Percentiles rank a stretch among this genome's conserved stretches.
phyloP scores from a whole-genome alignment of 495 filamentous ascomycete genomes.

The Tuber brumale region DNA sequence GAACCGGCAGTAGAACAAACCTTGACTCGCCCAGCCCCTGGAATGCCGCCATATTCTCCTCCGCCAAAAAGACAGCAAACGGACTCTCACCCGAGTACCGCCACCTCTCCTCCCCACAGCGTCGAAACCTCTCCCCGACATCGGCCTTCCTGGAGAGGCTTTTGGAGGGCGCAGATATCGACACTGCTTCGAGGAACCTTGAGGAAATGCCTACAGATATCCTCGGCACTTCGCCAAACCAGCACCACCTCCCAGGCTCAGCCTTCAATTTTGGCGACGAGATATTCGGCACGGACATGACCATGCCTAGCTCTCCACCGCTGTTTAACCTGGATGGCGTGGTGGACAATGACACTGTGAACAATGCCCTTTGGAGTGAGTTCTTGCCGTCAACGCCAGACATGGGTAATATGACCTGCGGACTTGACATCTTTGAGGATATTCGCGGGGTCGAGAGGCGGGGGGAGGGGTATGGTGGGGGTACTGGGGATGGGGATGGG shows the following conservation, averaged over 20 bases:
- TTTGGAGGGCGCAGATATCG: constrained; percentile 27
- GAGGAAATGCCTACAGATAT: constrained; percentile 19
- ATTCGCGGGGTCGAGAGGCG: constrained; percentile 7
- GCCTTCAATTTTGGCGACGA: constrained; percentile 33
- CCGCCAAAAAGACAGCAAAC: constrained; percentile 19
- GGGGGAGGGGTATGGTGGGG: constrained; percentile 5
- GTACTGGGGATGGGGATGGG: neutral
- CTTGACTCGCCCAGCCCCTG: constrained; percentile 30
- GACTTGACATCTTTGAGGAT: constrained; percentile 33
- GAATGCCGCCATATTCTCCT: constrained; percentile 32
- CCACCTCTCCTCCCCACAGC: constrained; percentile 5
- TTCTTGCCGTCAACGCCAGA: constrained; percentile 37
- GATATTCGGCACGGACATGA: constrained; percentile 40
- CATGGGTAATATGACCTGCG: constrained; percentile 24
- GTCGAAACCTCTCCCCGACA: constrained; percentile 30
- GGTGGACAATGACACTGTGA: constrained; percentile 9
- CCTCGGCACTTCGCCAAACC: constrained; percentile 17
- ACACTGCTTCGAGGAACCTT: constrained; percentile 14
- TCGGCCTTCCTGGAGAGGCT: constrained; percentile 38
- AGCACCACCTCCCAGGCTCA: neutral
- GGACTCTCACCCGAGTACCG: constrained; percentile 23
- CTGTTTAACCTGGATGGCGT: constrained; percentile 26
- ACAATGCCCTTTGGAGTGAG: constrained; percentile 27
- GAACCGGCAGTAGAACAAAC: constrained; percentile 12
- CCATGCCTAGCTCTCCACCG: constrained; percentile 38